Base-by-base conservation (phyloP, 306 rosid genomes). In the Betula pendula region DNA sequence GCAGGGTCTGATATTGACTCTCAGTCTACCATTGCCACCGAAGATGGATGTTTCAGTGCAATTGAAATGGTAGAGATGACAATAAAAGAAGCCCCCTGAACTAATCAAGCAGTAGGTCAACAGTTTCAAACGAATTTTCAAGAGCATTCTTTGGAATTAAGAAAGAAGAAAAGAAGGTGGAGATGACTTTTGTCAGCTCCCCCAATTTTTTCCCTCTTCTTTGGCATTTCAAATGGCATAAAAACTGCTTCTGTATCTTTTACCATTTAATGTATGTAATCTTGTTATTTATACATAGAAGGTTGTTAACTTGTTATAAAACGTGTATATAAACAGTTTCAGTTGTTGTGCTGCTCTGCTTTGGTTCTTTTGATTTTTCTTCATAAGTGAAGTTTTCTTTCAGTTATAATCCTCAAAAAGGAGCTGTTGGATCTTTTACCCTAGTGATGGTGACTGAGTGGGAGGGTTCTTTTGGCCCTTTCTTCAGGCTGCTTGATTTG, bases 1-100 rank as follows among this genome's bases (percentile, higher is more conserved):
- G 93, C 98, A 0, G 99, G 97, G 6, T 89, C 93, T 0, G 99
- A 98, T 15, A 87, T 95, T 16, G 99, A 95, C 70, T 92, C 97
- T 2, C 92, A 88, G 22, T 90, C 97, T 44, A 89, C 97, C 31
- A 91, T 92, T 73, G 91, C 83, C 75, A 63, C 90, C 0, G 94
- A 90, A 0, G 93, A 87, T 12, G 89, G 83, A 70, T 89, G 88
- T 40, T 90, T 90, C 74, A 69, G 81, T 58, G 76, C 81, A 0
- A 77, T 94, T 12, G 96, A 88, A 56, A 89, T 87, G 90, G 90
- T 90, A 60, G 97, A 89, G 47, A 90, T 95, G 99, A 96, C 90
- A 86, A 88, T 96, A 70, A 84, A 86, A 79, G 99, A 96, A 86
- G 93, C 69, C 73, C 73, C 94, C 99, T 15, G 97, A 92, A 85